Base-by-base conservation (phyloP, 2,329 filamentous ascomycete genomes). In the Ceratocystis cacaofunesta region DNA sequence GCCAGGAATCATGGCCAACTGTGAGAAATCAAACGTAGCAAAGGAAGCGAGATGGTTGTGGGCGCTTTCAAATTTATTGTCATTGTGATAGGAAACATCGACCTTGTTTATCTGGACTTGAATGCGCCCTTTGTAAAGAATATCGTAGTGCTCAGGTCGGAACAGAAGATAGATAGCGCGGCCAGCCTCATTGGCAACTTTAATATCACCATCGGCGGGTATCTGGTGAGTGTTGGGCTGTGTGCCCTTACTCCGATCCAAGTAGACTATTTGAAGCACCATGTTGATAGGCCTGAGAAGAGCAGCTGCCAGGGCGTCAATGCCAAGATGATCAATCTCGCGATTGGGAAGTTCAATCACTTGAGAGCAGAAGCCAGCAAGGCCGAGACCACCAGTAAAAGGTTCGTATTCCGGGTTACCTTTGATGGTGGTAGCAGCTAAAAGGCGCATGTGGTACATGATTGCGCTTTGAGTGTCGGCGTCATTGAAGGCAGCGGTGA, bases 281-380 rank as follows among this genome's bases (percentile, higher is more conserved):
- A 96, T 84, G 17, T 85, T 85, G 62, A 86, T 86, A 6, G 88
- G 89, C 72, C 89, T 87, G 68, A 97, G 83, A 2, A 97, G 80
- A 30, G 90, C 82, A 69, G 92, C 86, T 68, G 87, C 83, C 62
- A 97, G 78, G 1, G 90, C 84, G 67, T 84, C 84, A 68, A 97
- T 80, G 55, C 90, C 89, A n/a, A 96, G 78, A 71, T 96, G 86
- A 70, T 99, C 94, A 68, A 97, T 95, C 76, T 97, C 92, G 62
- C 85, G 84, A 70, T 86, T 82, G 17, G 86, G 81, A 0, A 88
- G 84, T 73, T 95, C 87, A 69, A 97, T 85, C 67, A 81, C 82
- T 15, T 82, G 80, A 48, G 80, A 74, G 72, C 88, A 90, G 74
- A 94, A 92, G 28, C 84, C 79, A 15, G 84, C 80, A 44, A 94